Evolutionary conservation across 2,329 filamentous ascomycete genomes (phyloP), one percentile per base, ranked within the genome.

Genomic region (Tolypocladium sp.): DNA sequence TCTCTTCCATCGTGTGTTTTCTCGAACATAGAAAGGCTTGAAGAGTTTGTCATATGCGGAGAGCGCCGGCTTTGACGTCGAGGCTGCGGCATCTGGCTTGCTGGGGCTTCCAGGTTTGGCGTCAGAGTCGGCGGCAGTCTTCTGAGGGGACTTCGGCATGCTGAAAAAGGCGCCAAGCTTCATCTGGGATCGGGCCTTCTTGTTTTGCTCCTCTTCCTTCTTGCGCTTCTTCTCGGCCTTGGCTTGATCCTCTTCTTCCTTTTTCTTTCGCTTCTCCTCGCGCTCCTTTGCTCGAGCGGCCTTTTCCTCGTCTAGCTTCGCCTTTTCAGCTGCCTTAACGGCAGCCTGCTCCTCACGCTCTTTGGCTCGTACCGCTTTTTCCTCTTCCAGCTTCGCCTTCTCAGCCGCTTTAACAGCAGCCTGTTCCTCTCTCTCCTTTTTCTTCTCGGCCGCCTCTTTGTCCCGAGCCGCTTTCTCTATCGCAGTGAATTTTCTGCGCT

Each of bases 21-120:
- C 80, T 60, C 91, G 88, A 53, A 94, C 69, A 62, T 89, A 92
- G 71, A 97, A 97, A 0, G 90, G 86, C 38, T 91, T 82, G 67
- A 97, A 97, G 41, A 81, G 77, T 64, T 84, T 86, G 22, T 89
- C 77, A 64, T 91, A 92, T 52, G 84, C 80, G 0, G 82, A 79
- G 56, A 64, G 68, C 33, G 61, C 57, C n/a, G 58, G 41, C 38
- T 67, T 64, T 9, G 46, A 56, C 9, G 60, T 33, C 27, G 56
- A n/a, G 41, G 63, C 67, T 15, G 56, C 44, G 15, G 61, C 59
- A 42, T 66, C 61, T 9, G 63, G 58, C 63, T 76, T 70, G 51
- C 63, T 58, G 56, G 73, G 65, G 42, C 70, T 71, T 8, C 57
- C 61, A 2, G 63, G 64, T 42, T 69, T 72, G 40, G 69, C 60